Conservation (phyloP, 768 basidiomycete species). For the Tricholoma terreum region DNA sequence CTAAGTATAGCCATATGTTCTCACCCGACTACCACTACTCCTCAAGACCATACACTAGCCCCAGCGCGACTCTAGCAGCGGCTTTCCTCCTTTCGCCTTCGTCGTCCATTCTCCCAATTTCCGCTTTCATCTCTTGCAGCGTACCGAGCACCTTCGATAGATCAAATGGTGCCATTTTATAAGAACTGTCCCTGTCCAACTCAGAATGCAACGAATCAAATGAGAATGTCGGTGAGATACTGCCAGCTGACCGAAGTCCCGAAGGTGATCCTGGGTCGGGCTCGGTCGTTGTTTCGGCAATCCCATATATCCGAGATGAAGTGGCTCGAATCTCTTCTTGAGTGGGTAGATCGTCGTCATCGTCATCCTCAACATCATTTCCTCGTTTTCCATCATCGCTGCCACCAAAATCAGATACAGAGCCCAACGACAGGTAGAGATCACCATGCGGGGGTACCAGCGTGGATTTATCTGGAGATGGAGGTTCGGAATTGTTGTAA, state of each 20-base stretch:
- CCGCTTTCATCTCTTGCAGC: conserved; percentile 68
- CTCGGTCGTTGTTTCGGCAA: neutral
- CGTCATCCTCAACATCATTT: conserved; percentile 20
- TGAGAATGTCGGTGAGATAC: neutral
- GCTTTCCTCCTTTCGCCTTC: conserved; percentile 62
- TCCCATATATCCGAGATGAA: conserved; percentile 50
- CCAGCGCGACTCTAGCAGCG: conserved; percentile 70
- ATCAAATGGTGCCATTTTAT: conserved; percentile 53
- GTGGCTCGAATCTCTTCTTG: conserved; percentile 47
- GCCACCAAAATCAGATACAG: conserved; percentile 58
- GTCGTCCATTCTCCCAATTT: conserved; percentile 65
- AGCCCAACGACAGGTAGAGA: conserved; percentile 53
- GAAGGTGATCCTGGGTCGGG: neutral
- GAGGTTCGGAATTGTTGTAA: conserved; percentile 22
- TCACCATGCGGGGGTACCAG: conserved; percentile 19
- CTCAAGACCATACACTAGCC: conserved; percentile 67
- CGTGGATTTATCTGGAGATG: conserved; percentile 16
- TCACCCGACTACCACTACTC: too few species aligned
- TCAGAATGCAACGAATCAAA: conserved; percentile 2
- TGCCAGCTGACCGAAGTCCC: neutral
- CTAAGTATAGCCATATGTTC: too few species aligned
- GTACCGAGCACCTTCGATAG: conserved; percentile 55
- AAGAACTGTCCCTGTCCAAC: conserved; percentile 12
- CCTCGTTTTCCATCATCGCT: conserved; percentile 29
- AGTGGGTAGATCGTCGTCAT: conserved; percentile 40